Evolutionary conservation across 2,329 filamentous ascomycete genomes (phyloP).

Genomic region (Aspergillus hortae): DNA sequence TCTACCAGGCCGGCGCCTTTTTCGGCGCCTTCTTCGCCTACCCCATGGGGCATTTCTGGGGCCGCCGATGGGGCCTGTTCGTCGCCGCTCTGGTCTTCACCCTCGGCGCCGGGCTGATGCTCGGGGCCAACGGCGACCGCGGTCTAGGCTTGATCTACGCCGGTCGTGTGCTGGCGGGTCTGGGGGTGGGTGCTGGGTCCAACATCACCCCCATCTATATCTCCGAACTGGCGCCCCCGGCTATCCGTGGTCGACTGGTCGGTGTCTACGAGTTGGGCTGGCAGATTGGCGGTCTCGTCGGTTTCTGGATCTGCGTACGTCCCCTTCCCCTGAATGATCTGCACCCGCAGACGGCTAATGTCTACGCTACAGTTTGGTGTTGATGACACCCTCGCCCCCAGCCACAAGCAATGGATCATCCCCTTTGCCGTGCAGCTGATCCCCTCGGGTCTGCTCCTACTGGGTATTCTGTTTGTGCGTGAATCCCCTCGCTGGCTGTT

Average conservation of each 20-base stretch:
- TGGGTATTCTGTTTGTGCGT: slow-evolving; percentile 59
- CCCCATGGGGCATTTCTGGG: slow-evolving; percentile 62
- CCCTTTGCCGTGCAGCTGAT: slow-evolving; percentile 42
- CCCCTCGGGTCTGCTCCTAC: slow-evolving; percentile 43
- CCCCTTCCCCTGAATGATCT: neutral
- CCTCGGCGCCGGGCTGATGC: slow-evolving; percentile 68
- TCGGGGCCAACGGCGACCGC: slow-evolving; percentile 59
- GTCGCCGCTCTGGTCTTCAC: slow-evolving; percentile 62
- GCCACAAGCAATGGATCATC: slow-evolving; percentile 40
- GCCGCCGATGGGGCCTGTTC: slow-evolving; percentile 62
- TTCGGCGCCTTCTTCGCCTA: slow-evolving; percentile 73
- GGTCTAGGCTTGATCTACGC: slow-evolving; percentile 61
- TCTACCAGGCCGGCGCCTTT: slow-evolving; percentile 80
- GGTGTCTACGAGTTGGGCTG: slow-evolving; percentile 57
- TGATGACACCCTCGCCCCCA: slow-evolving; percentile 28
- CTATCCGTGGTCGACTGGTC: slow-evolving; percentile 57
- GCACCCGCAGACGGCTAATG: slow-evolving; percentile 7
- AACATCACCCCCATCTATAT: slow-evolving; percentile 61
- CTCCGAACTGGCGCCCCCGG: slow-evolving; percentile 55
- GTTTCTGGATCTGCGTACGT: slow-evolving; percentile 50
- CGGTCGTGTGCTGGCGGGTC: slow-evolving; percentile 55
- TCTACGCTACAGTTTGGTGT: slow-evolving; percentile 50
- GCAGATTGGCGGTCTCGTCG: slow-evolving; percentile 50
- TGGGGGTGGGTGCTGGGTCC: slow-evolving; percentile 55
- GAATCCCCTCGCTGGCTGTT: slow-evolving; percentile 69